Conservation (phyloP, 768 basidiomycete genomes). For the Lactarius vividus region DNA sequence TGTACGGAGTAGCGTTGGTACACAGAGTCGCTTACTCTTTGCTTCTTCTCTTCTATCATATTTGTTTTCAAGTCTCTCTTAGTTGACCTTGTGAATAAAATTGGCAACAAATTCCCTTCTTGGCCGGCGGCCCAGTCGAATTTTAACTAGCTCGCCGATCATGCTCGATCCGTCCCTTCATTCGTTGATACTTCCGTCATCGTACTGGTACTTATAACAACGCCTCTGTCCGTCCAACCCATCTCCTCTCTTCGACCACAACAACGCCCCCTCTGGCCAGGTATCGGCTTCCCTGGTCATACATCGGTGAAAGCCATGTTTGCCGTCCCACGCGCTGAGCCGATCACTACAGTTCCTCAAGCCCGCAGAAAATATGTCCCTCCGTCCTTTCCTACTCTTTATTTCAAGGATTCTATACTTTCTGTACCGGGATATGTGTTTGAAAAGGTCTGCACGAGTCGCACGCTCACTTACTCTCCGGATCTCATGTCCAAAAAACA, state of each 20-base stretch:
- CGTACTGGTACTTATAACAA: conserved; percentile 6
- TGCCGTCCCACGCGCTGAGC: conserved; percentile 6
- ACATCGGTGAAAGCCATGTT: conserved; percentile 12
- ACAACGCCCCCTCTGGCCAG: not conserved
- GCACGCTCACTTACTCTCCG: conserved; percentile 1
- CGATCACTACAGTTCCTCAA: not conserved
- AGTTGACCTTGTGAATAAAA: not conserved
- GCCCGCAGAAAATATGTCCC: conserved; percentile 52
- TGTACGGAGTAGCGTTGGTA: not conserved
- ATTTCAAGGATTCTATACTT: conserved; percentile 52
- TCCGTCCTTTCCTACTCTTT: conserved; percentile 54
- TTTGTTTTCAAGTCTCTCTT: not conserved
- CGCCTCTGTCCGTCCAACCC: not conserved
- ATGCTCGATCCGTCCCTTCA: conserved; percentile 21
- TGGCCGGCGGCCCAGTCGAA: not conserved
- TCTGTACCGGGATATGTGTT: conserved; percentile 73
- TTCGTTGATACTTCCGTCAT: not conserved
- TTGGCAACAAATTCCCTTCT: not conserved
- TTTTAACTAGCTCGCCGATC: conserved; percentile 9
- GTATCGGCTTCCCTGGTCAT: not conserved
- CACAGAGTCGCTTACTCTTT: not conserved
- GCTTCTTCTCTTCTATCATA: not conserved
- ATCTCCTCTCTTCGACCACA: not conserved
- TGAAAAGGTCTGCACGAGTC: conserved; percentile 49
- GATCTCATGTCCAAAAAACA: not conserved